Conservation (phyloP, 2,329 filamentous ascomycete species). For the Cladosporium velox region DNA sequence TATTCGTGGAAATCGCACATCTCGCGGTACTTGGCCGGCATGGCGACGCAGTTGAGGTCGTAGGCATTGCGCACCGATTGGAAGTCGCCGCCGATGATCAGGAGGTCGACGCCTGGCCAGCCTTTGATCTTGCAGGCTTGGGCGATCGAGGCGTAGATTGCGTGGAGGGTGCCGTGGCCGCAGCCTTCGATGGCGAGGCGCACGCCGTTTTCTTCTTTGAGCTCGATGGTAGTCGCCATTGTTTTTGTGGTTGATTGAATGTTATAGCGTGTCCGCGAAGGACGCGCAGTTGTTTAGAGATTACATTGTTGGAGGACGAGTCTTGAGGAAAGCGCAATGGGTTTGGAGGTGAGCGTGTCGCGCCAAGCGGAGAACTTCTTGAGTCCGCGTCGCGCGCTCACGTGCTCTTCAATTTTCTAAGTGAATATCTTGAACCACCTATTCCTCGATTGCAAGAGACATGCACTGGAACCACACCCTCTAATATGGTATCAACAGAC, state of each 20-base stretch:
- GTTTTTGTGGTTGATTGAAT: neutral
- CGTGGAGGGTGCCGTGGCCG: conserved; percentile 87
- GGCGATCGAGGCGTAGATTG: conserved; percentile 81
- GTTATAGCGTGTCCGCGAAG: neutral
- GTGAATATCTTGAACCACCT: neutral
- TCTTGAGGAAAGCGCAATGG: conserved; percentile 6
- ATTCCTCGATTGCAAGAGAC: neutral
- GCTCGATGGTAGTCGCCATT: conserved; percentile 17
- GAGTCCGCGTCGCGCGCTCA: conserved; percentile 11
- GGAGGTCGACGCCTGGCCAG: conserved; percentile 80
- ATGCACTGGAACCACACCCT: neutral
- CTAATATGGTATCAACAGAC: neutral
- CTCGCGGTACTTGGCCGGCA: conserved; percentile 81
- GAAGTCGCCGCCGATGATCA: conserved; percentile 97
- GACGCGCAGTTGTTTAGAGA: neutral
- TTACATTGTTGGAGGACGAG: conserved; percentile 13
- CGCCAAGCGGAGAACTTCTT: conserved; percentile 15
- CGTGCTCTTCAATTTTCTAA: conserved; percentile 11
- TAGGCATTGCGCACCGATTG: conserved; percentile 87
- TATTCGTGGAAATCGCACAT: conserved; percentile 94
- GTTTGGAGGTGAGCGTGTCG: neutral
- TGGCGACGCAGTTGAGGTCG: conserved; percentile 86
- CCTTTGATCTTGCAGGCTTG: conserved; percentile 68
- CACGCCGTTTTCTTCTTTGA: conserved; percentile 49
- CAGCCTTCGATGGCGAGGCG: conserved; percentile 86